Conservation (phyloP, 2,329 filamentous ascomycete species). For the Colletotrichum viniferum region DNA sequence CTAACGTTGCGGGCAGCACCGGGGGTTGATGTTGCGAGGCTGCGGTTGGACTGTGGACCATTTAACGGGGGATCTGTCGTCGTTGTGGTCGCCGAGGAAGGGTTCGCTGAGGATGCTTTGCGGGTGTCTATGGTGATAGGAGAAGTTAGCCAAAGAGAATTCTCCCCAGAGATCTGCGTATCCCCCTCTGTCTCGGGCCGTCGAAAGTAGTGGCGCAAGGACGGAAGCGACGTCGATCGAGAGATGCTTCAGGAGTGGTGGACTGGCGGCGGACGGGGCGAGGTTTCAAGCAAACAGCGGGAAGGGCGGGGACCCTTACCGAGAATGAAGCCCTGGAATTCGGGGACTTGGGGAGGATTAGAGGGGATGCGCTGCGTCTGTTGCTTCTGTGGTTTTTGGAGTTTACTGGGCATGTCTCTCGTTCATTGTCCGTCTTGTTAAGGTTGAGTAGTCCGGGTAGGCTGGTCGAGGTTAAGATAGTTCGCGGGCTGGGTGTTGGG, state of each 20-base stretch:
- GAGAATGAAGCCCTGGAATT: conserved; percentile 33
- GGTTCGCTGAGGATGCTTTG: not conserved
- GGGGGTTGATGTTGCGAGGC: conserved; percentile 42
- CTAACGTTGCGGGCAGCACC: conserved; percentile 41
- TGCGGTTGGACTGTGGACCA: conserved; percentile 29
- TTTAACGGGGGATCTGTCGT: conserved; percentile 13
- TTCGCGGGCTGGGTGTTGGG: not conserved
- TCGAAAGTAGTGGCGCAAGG: not conserved
- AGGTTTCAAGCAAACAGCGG: conserved; percentile 4
- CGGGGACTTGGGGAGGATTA: conserved; percentile 11
- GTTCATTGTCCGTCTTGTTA: conserved; percentile 1
- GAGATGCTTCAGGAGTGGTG: not conserved
- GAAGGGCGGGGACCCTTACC: conserved; percentile 19
- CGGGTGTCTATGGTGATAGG: not conserved
- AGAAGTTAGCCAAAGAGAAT: not conserved
- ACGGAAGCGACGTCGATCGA: not conserved
- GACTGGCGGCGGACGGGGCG: not conserved
- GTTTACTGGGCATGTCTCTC: conserved; percentile 34
- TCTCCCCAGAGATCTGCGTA: not conserved
- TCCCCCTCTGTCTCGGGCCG: not conserved
- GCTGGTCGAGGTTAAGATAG: not conserved
- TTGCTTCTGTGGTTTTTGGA: conserved; percentile 30
- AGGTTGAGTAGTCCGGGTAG: not conserved
- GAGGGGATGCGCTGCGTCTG: conserved; percentile 28
- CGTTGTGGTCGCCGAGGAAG: not conserved